phyloP scores from a whole-genome alignment of 2,329 filamentous ascomycete species.

The Blumeria graminis region DNA sequence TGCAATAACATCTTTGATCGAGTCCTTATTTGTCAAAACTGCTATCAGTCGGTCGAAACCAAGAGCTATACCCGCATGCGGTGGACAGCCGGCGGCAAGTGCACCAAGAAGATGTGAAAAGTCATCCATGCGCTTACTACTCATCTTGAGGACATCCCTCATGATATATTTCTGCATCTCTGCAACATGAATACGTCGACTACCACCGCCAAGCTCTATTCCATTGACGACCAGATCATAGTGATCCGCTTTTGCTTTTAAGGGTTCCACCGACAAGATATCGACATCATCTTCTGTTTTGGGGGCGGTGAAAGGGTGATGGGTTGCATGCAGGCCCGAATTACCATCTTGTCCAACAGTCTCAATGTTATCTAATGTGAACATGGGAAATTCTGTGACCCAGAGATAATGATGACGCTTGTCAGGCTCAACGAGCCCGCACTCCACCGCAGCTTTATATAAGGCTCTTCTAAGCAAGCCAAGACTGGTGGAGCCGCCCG shows the following conservation, averaged over 20 bases:
- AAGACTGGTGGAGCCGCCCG: constrained; percentile 43
- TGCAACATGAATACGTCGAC: constrained; percentile 70
- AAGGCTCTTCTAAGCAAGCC: constrained; percentile 14
- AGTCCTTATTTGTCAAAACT: constrained; percentile 50
- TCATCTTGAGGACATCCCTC: constrained; percentile 46
- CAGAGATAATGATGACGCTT: constrained; percentile 44
- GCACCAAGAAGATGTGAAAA: constrained; percentile 73
- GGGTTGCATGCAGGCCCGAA: constrained; percentile 63
- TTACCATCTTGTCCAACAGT: constrained; percentile 45
- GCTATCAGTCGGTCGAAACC: constrained; percentile 77
- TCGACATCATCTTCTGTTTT: constrained; percentile 48
- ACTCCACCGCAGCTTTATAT: constrained; percentile 11
- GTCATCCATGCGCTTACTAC: constrained; percentile 41
- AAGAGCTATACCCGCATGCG: constrained; percentile 79
- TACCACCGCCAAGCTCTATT: constrained; percentile 80
- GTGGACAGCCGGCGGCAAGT: constrained; percentile 66
- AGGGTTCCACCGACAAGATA: constrained; percentile 45
- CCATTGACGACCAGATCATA: constrained; percentile 95
- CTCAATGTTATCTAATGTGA: constrained; percentile 42
- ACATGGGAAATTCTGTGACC: constrained; percentile 81
- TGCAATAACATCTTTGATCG: constrained; percentile 79
- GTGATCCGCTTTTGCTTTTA: constrained; percentile 56
- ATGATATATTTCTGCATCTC: constrained; percentile 68
- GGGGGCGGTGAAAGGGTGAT: constrained; percentile 90
- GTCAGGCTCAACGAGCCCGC: constrained; percentile 9